Base-by-base conservation (phyloP, 192 early-diverging fungal species). In the Obelidium mucronatum region DNA sequence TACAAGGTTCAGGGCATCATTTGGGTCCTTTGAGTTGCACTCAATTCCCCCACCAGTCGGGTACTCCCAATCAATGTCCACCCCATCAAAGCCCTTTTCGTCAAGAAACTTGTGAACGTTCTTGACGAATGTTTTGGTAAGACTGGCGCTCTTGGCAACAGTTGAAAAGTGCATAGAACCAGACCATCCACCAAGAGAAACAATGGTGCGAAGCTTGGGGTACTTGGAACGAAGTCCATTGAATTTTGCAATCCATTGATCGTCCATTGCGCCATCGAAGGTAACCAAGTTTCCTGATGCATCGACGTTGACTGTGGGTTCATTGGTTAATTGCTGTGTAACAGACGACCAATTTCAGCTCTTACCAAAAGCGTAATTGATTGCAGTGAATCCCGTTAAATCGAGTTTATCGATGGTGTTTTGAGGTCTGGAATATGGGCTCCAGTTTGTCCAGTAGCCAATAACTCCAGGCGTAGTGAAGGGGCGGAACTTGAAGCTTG, bases 401-500 rank as follows among this genome's bases (percentile, higher is more conserved):
- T n/a, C n/a, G n/a, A n/a, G n/a, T n/a, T n/a, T n/a, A n/a, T n/a
- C n/a, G n/a, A n/a, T n/a, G n/a, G n/a, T n/a, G n/a, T n/a, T n/a
- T n/a, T n/a, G n/a, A n/a, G n/a, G n/a, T n/a, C n/a, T n/a, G n/a
- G n/a, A n/a, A n/a, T n/a, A n/a, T n/a, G n/a, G n/a, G n/a, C n/a
- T n/a, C n/a, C n/a, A n/a, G n/a, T n/a, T n/a, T n/a, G n/a, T n/a
- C n/a, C n/a, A n/a, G n/a, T n/a, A 17, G n/a, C n/a, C n/a, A n/a
- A n/a, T n/a, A n/a, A n/a, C n/a, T n/a, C n/a, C n/a, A n/a, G n/a
- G n/a, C n/a, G 67, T 54, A 0, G 48, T 53, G 28, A 60, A 60
- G 8, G 59, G 59, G 17, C 48, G 15, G 52, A 54, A 70, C 19
- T 26, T 53, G 48, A 78, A 78, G 0, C 44, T 33, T 19, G 17